Evolutionary conservation across 2,329 filamentous ascomycete genomes (phyloP), one percentile per base, ranked within the genome.

Genomic region (Penicillium occitanis): DNA sequence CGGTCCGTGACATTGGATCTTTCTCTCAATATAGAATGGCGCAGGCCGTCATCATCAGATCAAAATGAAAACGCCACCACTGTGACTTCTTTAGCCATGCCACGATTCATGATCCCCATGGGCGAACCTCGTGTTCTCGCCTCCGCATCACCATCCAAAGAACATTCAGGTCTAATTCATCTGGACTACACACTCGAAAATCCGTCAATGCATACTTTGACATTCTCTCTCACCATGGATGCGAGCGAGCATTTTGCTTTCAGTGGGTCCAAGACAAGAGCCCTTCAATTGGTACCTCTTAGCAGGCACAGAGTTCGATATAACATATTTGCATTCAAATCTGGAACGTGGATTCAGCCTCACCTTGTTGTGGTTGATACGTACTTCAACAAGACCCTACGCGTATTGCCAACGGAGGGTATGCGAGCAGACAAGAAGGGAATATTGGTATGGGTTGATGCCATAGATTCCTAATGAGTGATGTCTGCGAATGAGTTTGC

Each of bases 181-280:
- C 78, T 88, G 46, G 79, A 85, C 67, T 90, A 90, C 74, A 92
- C 88, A 3, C 88, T 99, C 65, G 95, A 99, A 79, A 99, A 99
- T 75, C 91, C 93, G 0, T 97, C 94, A 0, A 90, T 89, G 76
- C 95, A 99, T 77, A 96, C 97, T 78, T 86, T 99, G 60, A 97
- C 93, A 0, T 99, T 99, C 79, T 93, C 91, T 35, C 78, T 98
- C 59, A 88, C 85, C 30, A 96, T 99, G 93, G 94, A 99, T 71
- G 91, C 93, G 2, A 94, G 88, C 75, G 92, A 96, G 69, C 87
- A 92, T 63, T 98, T 98, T 78, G 94, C 93, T 0, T 98, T 99
- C 77, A 93, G 91, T 7, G 95, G 95, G 0, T 84, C 91, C 1
- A 98, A 98, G 80, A 85, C 90, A 70, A 89, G 88, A 13, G 90